A percentile compares a stretch with the other conserved stretches of the same genome.
Evolutionary conservation across 352 stramenopile genomes (phyloP).

Genomic region (Phytophthora vignae): DNA sequence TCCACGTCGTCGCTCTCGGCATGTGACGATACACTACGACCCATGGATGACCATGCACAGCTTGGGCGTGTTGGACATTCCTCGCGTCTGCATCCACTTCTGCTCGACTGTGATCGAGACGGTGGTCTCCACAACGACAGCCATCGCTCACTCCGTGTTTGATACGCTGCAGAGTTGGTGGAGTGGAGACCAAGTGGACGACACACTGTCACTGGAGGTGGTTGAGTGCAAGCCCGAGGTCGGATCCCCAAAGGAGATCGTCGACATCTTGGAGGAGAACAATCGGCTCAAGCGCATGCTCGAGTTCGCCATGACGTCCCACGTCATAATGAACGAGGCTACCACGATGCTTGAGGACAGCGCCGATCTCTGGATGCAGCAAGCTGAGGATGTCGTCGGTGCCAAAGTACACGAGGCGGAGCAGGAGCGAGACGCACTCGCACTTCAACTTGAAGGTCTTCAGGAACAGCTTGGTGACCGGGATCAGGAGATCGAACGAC

Average conservation of each 20-base stretch:
- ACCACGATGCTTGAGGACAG: constrained; percentile 30
- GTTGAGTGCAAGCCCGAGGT: constrained; percentile 13
- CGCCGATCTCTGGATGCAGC: constrained; percentile 27
- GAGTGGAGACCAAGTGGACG: constrained; percentile 12
- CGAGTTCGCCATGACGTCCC: constrained; percentile 33
- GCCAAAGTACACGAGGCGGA: constrained; percentile 29
- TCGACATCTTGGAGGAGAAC: constrained; percentile 36
- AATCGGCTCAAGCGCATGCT: constrained; percentile 35
- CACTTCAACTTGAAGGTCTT: constrained; percentile 28
- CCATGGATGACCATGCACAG: constrained; percentile 14
- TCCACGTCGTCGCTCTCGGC: constrained; percentile 26
- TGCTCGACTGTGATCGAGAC: constrained; percentile 25
- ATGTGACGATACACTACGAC: constrained; percentile 9
- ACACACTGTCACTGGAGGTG: constrained; percentile 17
- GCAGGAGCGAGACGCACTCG: constrained; percentile 22
- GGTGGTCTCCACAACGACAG: constrained; percentile 20
- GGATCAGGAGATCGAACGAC: constrained; percentile 36
- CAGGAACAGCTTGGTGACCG: constrained; percentile 31
- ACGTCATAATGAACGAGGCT: constrained; percentile 38
- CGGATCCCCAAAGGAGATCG: neutral
- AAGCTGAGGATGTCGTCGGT: constrained; percentile 26
- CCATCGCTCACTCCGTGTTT: constrained; percentile 14
- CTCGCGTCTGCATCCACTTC: constrained; percentile 19
- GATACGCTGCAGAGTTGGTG: constrained; percentile 33
- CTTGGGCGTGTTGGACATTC: constrained; percentile 13